Percentiles rank a stretch among this genome's conserved stretches.
Evolutionary conservation across 805 yeast genomes (phyloP).

Genomic region (Starmerella roubikii): DNA sequence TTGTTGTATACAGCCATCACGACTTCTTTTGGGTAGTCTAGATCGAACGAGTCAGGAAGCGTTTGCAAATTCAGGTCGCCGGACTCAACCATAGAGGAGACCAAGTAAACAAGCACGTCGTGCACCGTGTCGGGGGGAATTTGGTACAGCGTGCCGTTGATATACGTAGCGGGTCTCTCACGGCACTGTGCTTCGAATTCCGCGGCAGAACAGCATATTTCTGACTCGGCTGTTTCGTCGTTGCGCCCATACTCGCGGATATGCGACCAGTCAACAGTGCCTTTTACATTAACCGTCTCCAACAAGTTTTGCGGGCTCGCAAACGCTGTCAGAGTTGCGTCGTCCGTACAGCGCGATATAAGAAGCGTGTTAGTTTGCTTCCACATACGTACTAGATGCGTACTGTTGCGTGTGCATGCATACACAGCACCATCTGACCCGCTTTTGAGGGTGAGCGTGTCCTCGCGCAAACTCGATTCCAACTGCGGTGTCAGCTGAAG

Average conservation of each 20-base stretch:
- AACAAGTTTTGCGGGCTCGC: conserved; percentile 20
- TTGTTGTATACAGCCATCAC: conserved; percentile 37
- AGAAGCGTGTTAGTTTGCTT: conserved; percentile 81
- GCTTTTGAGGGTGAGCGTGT: conserved; percentile 11
- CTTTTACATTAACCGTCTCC: conserved; percentile 16
- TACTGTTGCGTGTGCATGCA: conserved; percentile 16
- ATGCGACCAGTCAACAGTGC: conserved; percentile 16
- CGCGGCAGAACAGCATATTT: conserved; percentile 29
- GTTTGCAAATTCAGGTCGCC: conserved; percentile 7
- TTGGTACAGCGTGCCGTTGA: conserved; percentile 33
- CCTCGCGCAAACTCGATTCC: conserved; percentile 16
- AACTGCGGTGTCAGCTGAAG: conserved; percentile 23
- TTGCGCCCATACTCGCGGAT: conserved; percentile 18
- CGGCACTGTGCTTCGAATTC: conserved; percentile 46
- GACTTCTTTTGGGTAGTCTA: conserved; percentile 28
- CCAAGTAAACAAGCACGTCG: conserved; percentile 19
- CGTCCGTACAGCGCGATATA: conserved; percentile 26
- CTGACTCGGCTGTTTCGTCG: background rate
- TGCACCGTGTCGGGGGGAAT: conserved; percentile 21
- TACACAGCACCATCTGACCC: conserved; percentile 4
- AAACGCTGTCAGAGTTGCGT: conserved; percentile 12
- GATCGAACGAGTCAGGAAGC: background rate
- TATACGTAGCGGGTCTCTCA: conserved; percentile 39
- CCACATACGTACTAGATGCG: conserved; percentile 14
- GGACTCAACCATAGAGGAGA: conserved; percentile 19